These are phyloP conservation scores for Raffaelea albimanens DNA, from an alignment of 2,329 filamentous ascomycete species.

Conservation along the genomic window DNA sequence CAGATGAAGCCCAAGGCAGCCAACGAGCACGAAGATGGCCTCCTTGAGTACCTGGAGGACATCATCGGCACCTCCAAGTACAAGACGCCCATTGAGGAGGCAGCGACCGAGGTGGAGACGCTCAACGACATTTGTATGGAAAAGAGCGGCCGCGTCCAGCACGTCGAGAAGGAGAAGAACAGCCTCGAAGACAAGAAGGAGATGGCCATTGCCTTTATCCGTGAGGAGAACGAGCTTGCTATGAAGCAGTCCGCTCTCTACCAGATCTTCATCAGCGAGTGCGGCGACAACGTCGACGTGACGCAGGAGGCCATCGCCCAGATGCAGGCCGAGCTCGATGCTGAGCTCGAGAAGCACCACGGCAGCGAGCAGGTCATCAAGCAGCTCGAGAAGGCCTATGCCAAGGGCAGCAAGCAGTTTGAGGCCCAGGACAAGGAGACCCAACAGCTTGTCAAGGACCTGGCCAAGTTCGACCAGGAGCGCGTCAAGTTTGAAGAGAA, in stretches of 20 bases:
- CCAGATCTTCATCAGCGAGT: constrained; percentile 83
- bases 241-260: constrained; percentile 87
- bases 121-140: constrained; percentile 92
- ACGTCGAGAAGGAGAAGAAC: constrained; percentile 95
- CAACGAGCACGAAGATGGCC: constrained; percentile 90
- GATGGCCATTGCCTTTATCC: constrained; percentile 78
- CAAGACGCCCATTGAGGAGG: constrained; percentile 92
- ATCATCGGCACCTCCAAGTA: constrained; percentile 99
- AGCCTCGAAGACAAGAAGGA: constrained; percentile 93
- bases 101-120: constrained; percentile 78
- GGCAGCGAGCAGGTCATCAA: constrained; percentile 88
- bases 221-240: constrained; percentile 85
- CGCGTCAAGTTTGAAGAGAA: constrained; percentile 97
- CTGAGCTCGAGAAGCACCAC: constrained; percentile 83
- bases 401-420: constrained; percentile 72
- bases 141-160: constrained; percentile 90
- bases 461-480: constrained; percentile 91
- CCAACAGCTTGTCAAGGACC: constrained; percentile 72
- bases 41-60: constrained; percentile 94
- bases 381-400: constrained; percentile 74
- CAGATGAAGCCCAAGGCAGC: constrained; percentile 98
- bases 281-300: constrained; percentile 77
- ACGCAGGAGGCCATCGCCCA: constrained; percentile 86
- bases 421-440: constrained; percentile 74
- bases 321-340: constrained; percentile 77